These are phyloP conservation scores for Sarocladium brachiariae DNA, from an alignment of 2,329 filamentous ascomycete genomes.

Conservation along the genomic window DNA sequence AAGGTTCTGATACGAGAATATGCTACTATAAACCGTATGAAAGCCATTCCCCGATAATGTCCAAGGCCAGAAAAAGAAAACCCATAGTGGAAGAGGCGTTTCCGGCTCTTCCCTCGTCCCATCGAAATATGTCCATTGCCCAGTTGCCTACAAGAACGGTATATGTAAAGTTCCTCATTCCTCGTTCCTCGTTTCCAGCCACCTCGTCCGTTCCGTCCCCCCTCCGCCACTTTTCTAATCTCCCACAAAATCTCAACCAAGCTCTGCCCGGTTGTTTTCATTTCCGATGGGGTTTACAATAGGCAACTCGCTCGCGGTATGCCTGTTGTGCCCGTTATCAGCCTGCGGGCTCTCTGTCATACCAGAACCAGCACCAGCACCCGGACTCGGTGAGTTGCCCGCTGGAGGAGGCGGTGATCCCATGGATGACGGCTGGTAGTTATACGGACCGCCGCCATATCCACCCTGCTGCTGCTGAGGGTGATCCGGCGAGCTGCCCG, in stretches of 20 bases:
- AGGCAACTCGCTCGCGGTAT: constrained; percentile 21
- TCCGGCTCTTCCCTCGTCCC: too few species aligned
- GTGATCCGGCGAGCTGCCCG: constrained; percentile 11
- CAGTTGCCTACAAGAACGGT: too few species aligned
- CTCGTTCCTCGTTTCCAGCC: too few species aligned
- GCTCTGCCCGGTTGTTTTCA: constrained; percentile 26
- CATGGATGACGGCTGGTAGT: constrained; percentile 16
- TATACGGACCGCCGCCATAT: constrained; percentile 14
- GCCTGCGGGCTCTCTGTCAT: constrained; percentile 7
- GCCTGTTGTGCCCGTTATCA: not conserved
- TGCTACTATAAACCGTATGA: too few species aligned
- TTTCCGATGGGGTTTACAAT: constrained; percentile 22
- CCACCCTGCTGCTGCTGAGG: constrained; percentile 7
- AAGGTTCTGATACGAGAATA: too few species aligned
- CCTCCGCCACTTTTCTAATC: too few species aligned
- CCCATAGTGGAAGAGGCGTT: too few species aligned
- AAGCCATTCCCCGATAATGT: too few species aligned
- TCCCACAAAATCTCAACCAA: constrained; percentile 14
- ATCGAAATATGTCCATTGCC: too few species aligned
- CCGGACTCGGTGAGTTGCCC: constrained; percentile 24
- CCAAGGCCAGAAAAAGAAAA: too few species aligned
- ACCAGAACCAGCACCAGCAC: not conserved
- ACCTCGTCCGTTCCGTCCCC: too few species aligned
- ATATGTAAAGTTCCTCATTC: too few species aligned
- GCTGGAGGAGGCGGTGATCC: constrained; percentile 20